A percentile compares a stretch with the other conserved stretches of the same genome.
Conservation (phyloP, 306 rosid genomes). For the Glycyrrhiza uralensis region DNA sequence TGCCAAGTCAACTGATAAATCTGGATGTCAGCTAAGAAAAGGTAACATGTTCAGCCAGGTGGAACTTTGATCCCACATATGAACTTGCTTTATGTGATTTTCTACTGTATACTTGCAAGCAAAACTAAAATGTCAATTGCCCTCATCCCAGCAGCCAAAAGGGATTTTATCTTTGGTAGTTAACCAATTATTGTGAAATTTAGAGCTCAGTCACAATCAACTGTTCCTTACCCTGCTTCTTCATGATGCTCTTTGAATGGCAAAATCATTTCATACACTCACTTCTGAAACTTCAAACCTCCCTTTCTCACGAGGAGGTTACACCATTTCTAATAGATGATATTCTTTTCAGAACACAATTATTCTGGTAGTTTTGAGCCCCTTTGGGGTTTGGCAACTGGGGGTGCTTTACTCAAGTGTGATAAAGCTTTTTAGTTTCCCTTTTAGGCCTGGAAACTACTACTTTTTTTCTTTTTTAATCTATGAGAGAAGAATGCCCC, state of each 20-base stretch:
- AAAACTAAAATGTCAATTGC: background rate
- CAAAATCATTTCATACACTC: background rate
- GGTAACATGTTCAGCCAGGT: slow-evolving; percentile 43
- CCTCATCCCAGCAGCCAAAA: background rate
- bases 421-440: background rate
- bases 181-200: background rate
- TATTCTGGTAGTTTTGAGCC: background rate
- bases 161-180: background rate
- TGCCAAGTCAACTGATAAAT: slow-evolving; percentile 50
- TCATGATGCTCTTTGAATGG: background rate
- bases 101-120: background rate
- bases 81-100: slow-evolving; percentile 16
- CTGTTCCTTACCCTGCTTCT: background rate
- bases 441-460: background rate
- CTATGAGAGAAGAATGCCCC: background rate
- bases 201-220: background rate
- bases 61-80: background rate
- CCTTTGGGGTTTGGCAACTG: background rate
- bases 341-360: background rate
- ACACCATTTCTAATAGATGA: background rate
- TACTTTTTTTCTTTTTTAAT: background rate
- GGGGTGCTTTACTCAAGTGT: background rate
- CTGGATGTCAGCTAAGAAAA: slow-evolving; percentile 62
- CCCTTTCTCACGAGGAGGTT: background rate
- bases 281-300: background rate